These are phyloP conservation scores for Penicillium silybi DNA, from an alignment of 495 filamentous ascomycete genomes.

Conservation along the genomic window DNA sequence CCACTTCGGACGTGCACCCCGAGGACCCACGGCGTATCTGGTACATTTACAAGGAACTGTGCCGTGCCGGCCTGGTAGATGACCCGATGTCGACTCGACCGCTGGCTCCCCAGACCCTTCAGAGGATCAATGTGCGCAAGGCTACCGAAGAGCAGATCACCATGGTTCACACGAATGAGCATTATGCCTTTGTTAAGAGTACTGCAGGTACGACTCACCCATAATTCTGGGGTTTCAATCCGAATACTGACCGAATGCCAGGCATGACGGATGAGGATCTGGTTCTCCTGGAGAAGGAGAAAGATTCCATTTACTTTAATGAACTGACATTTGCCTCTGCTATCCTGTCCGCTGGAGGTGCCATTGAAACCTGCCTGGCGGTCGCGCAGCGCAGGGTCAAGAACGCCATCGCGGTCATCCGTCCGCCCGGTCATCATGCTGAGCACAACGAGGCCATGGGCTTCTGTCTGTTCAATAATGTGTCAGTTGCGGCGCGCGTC, in stretches of 20 bases:
- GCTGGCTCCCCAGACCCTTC: conserved; percentile 60
- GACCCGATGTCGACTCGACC: conserved; percentile 44
- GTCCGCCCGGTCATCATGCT: conserved; percentile 93
- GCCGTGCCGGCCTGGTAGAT: conserved; percentile 68
- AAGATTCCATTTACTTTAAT: conserved; percentile 90
- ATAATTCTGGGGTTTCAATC: not conserved
- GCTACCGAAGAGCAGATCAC: conserved; percentile 75
- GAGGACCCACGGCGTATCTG: conserved; percentile 90
- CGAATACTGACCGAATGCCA: conserved; percentile 14
- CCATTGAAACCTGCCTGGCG: conserved; percentile 87
- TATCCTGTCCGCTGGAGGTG: conserved; percentile 82
- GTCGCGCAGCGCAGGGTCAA: conserved; percentile 77
- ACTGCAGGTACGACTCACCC: conserved; percentile 43
- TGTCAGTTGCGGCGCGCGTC: conserved; percentile 79
- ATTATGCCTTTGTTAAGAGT: conserved; percentile 71
- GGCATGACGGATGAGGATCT: conserved; percentile 58
- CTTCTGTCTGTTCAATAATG: conserved; percentile 97
- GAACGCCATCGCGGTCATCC: conserved; percentile 91
- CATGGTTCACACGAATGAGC: conserved; percentile 67
- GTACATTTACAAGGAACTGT: conserved; percentile 82
- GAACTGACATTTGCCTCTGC: conserved; percentile 75
- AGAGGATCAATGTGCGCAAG: conserved; percentile 68
- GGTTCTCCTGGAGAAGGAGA: conserved; percentile 56
- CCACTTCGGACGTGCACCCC: conserved; percentile 71
- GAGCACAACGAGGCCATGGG: conserved; percentile 81